Percentiles rank a stretch among this genome's conserved stretches.
phyloP scores from a whole-genome alignment of 768 basidiomycete genomes.

The Lanmaoa pseudosensibilis region DNA sequence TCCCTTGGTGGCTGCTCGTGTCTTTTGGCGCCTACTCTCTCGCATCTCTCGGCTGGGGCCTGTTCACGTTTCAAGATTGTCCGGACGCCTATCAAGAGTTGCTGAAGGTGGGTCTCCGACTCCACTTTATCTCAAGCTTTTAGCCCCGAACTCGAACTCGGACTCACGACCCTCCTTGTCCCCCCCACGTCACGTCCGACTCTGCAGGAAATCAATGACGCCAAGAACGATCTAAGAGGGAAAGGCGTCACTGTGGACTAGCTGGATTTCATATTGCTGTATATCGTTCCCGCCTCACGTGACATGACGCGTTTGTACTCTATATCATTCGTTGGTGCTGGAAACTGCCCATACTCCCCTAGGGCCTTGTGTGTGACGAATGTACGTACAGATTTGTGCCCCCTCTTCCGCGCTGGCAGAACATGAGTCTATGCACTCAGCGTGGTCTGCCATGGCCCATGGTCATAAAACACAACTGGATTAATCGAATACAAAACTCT shows the following conservation, averaged over 20 bases:
- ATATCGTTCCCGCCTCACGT: not conserved
- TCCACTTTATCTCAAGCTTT: not conserved
- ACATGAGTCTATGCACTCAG: not conserved
- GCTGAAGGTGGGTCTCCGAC: constrained; percentile 42
- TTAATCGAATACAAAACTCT: too few relatives aligned
- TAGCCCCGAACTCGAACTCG: not conserved
- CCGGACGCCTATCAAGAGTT: constrained; percentile 77
- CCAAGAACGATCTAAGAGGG: constrained; percentile 57
- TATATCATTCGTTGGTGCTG: too few relatives aligned
- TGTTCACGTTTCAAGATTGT: constrained; percentile 73
- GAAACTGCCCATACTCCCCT: not conserved
- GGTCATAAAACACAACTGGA: not conserved
- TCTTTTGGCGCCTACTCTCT: constrained; percentile 79
- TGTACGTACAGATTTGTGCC: not conserved
- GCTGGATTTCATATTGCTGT: not conserved
- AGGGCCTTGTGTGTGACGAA: not conserved
- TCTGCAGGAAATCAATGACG: constrained; percentile 57
- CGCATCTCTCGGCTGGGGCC: constrained; percentile 72
- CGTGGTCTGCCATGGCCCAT: not conserved
- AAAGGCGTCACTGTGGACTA: constrained; percentile 64
- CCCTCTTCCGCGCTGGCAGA: not conserved
- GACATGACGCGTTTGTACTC: too few relatives aligned
- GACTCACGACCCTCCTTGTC: not conserved
- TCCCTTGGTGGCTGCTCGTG: constrained; percentile 83
- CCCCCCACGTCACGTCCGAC: not conserved